Base-by-base conservation (phyloP, 2,329 filamentous ascomycete species). In the Apiospora pterosperma region DNA sequence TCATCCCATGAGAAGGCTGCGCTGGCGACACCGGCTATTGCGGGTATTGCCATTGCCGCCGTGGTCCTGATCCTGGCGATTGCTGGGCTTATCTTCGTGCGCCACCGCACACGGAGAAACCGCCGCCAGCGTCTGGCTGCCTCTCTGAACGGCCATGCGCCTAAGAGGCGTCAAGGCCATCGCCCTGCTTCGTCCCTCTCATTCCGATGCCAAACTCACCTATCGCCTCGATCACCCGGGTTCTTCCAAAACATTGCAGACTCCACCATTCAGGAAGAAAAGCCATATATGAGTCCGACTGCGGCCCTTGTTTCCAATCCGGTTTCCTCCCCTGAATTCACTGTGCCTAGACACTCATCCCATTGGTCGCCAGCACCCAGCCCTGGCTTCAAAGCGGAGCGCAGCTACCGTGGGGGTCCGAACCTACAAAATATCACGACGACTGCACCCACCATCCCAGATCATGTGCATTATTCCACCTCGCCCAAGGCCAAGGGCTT, bases 171-270 rank as follows among this genome's bases (percentile, higher is more conserved):
- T 58, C 64, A 69, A n/a, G 67, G 69, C 19, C 73, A 76, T 66
- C 77, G 76, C 16, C 77, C 76, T n/a, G 71, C 72, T 16, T 85
- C 84, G 0, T 79, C 81, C 5, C 76, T 85, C 34, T 84, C 81
- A 1, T 86, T 85, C 73, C 79, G 79, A 36, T 85, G 84, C 74
- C 81, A 83, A 64, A 79, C 82, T 0, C 79, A 79, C 62, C 71
- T 82, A 28, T 77, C 77, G 10, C 78, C 78, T 1, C 72, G 76
- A 19, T 79, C 78, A 0, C 78, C 80, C 0, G 70, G 72, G 41
- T 78, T 79, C 69, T 77, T 77, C 69, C 70, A 66, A 48, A 10
- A 25, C 21, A 25, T 55, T 25, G 48, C 66, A 16, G 65, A 68
- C 6, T 64, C 67, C 16, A 36, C 62, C 4, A 71, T 73, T 5